Conservation (phyloP, 1,284 basidiomycete genomes). For the Austropuccinia psidii region DNA sequence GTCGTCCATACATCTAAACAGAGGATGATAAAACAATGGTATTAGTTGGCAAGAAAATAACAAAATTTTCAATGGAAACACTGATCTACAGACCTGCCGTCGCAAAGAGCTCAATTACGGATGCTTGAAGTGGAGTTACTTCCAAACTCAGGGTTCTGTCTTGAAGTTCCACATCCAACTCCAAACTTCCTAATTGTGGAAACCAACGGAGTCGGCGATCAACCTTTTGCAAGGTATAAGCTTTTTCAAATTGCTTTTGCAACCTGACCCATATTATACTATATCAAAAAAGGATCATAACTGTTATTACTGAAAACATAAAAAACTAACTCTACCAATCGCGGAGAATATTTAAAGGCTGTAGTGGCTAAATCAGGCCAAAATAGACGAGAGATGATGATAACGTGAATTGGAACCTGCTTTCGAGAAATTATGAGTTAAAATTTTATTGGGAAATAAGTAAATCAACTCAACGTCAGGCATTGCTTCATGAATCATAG, state of each 20-base stretch:
- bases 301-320: constrained; percentile 23
- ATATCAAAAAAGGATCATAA: constrained; percentile 6
- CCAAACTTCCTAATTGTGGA: constrained; percentile 71
- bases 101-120: constrained; percentile 77
- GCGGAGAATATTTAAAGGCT: constrained; percentile 18
- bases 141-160: constrained; percentile 69
- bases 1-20: constrained; percentile 61
- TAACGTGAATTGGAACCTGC: constrained; percentile 69
- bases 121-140: constrained; percentile 76
- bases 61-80: background rate
- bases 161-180: constrained; percentile 66
- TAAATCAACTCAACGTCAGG: constrained; percentile 51
- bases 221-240: constrained; percentile 72
- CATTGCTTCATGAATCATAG: constrained; percentile 67
- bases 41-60: background rate
- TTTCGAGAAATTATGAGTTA: constrained; percentile 46
- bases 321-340: constrained; percentile 12
- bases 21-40: background rate
- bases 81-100: constrained; percentile 53
- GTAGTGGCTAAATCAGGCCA: constrained; percentile 58
- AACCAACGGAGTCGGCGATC: constrained; percentile 82
- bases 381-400: constrained; percentile 82
- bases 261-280: constrained; percentile 52
- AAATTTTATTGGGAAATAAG: background rate
- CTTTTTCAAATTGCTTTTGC: constrained; percentile 65